Base-by-base conservation (phyloP, 495 filamentous ascomycete genomes). In the Penicillium maclennaniae region DNA sequence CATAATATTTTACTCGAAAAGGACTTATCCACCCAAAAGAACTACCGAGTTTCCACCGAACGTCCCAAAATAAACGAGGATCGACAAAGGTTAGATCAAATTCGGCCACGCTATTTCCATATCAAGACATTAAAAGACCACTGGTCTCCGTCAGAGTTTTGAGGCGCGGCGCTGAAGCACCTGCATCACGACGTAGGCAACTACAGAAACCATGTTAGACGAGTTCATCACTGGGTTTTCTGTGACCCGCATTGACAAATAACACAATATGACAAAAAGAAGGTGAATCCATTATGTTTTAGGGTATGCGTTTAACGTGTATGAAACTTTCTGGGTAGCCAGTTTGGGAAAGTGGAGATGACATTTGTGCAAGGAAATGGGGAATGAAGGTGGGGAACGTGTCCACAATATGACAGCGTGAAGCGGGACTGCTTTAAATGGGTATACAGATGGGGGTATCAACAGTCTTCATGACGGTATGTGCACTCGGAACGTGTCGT, bases 101-200 rank as follows among this genome's bases (percentile, higher is more conserved):
- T 34, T 12, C 8, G 10, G 31, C 8, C 5, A 19, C 40, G 47
- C 36, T 41, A 49, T 39, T 20, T 43, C n/a, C 27, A 40, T 19
- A 38, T 44, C n/a, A 26, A 10, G 7, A 28, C 31, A 34, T 34
- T 34, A 14, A 34, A 34, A 12, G 23, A 34, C 9, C 14, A 14
- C 10, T 14, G 9, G 31, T 34, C 14, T 34, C 31, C 31, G 20
- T 65, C 57, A 72, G n/a, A 70, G 53, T 49, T 69, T 73, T 44
- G 70, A 62, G 8, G 60, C 47, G 40, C 63, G 65, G 51, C 65
- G 65, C 40, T 70, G 67, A 47, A 73, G 64, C 26, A 65, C 23
- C 44, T 67, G 63, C 6, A 67, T 44, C 9, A 61, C 51, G 47
- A 70, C 5, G 54, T 73, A 73, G 65, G 70, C 70, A 53, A 73